Conservation (phyloP, 2,329 filamentous ascomycete genomes). For the Daldinia sp. region DNA sequence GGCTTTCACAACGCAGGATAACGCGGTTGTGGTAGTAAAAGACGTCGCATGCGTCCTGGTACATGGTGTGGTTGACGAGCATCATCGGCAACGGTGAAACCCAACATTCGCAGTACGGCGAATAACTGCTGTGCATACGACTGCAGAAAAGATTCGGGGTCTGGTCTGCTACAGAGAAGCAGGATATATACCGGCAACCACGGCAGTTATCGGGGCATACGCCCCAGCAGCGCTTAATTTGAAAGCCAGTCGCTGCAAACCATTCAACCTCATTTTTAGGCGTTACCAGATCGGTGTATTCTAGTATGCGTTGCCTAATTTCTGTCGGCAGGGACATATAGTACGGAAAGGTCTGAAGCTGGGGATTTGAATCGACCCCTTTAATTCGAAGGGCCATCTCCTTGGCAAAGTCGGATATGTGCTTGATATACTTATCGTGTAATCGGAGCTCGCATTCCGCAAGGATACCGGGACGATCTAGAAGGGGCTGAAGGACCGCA, state of each 20-base stretch:
- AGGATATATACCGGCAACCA: too few relatives aligned
- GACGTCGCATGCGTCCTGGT: conserved; percentile 14
- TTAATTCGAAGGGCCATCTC: neutral
- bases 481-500: conserved; percentile 11
- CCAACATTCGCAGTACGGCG: conserved; percentile 15
- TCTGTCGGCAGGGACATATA: conserved; percentile 37
- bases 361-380: neutral
- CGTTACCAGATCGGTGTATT: conserved; percentile 39
- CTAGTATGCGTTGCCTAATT: conserved; percentile 33
- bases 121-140: conserved; percentile 3
- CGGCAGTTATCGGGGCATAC: neutral
- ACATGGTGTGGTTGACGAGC: conserved; percentile 9
- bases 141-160: too few relatives aligned
- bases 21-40: conserved; percentile 16
- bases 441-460: conserved; percentile 13
- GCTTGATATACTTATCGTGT: neutral
- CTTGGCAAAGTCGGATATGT: neutral
- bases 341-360: conserved; percentile 9
- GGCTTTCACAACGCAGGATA: neutral
- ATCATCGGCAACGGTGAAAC: neutral
- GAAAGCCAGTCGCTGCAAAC: conserved; percentile 7
- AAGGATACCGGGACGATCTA: conserved; percentile 6
- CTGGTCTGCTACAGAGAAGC: neutral
- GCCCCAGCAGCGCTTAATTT: neutral
- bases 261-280: conserved; percentile 35